Conservation (phyloP, 75 land plant species). For the Cupressus sempervirens region DNA sequence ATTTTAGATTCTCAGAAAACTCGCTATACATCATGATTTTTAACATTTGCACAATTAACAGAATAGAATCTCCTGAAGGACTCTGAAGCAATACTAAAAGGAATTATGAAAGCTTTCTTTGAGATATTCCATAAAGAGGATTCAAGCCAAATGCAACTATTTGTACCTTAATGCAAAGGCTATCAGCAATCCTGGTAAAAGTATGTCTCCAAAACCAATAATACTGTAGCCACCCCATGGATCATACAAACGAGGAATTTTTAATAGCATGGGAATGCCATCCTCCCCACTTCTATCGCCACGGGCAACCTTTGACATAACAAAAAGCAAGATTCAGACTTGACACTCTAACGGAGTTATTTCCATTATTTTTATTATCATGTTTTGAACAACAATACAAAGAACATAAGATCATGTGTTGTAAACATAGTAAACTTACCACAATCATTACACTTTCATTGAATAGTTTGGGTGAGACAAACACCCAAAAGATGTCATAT, state of each 20-base stretch:
- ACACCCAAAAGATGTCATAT: conserved; percentile 98
- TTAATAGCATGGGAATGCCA: conserved; percentile 93
- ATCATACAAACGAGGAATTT: conserved; percentile 90
- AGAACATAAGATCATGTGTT: neutral
- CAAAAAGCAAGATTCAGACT: neutral
- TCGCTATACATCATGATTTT: neutral
- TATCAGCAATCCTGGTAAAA: conserved; percentile 83
- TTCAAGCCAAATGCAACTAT: neutral
- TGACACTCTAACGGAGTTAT: neutral
- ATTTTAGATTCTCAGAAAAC: neutral
- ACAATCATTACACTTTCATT: conserved; percentile 97
- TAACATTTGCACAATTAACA: neutral
- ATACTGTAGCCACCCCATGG: conserved; percentile 99
- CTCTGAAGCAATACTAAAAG: neutral
- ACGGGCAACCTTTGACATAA: conserved; percentile 72
- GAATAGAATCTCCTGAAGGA: neutral
- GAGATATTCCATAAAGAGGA: neutral
- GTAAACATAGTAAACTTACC: conserved; percentile 36
- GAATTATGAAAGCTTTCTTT: neutral
- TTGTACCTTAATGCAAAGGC: conserved; percentile 74
- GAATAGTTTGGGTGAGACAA: conserved; percentile 70
- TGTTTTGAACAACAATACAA: conserved; percentile 1
- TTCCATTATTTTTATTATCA: neutral
- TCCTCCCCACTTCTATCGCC: conserved; percentile 94
- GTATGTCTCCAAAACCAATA: conserved; percentile 98